Conservation (phyloP, 2,329 filamentous ascomycete genomes). For the Raffaelea ambrosiae region DNA sequence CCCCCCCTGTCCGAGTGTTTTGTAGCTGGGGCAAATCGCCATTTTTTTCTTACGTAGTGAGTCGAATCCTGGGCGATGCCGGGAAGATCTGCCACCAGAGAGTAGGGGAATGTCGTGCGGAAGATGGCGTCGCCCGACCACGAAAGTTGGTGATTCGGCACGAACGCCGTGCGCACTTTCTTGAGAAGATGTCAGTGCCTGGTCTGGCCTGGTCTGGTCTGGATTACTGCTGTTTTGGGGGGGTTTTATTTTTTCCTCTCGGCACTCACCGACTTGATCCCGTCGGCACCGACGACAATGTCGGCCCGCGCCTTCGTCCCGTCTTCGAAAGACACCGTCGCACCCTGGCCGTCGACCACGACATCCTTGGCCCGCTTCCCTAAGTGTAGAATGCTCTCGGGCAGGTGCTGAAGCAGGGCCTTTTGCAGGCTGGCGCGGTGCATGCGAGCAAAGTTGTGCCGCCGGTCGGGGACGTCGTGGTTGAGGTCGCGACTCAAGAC, state of each 20-base stretch:
- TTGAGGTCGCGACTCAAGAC: slow-evolving; percentile 3
- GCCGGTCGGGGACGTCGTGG: slow-evolving; percentile 5
- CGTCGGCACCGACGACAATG: slow-evolving; percentile 55
- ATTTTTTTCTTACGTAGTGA: slow-evolving; percentile 5
- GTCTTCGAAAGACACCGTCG: slow-evolving; percentile 44
- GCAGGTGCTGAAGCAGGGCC: slow-evolving; percentile 3
- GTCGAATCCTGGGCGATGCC: slow-evolving; percentile 3
- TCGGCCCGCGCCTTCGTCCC: slow-evolving; percentile 43
- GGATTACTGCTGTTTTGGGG: no score
- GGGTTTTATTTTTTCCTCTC: no score
- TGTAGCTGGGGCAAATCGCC: background rate
- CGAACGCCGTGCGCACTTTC: slow-evolving; percentile 5
- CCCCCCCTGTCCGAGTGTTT: no score
- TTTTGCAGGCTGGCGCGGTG: slow-evolving; percentile 6
- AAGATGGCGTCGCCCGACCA: slow-evolving; percentile 8
- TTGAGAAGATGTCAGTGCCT: no score
- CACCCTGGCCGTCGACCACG: slow-evolving; percentile 41
- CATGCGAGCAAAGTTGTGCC: slow-evolving; percentile 4
- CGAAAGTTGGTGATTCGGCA: background rate
- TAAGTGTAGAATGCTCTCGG: background rate
- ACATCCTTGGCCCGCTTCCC: slow-evolving; percentile 1
- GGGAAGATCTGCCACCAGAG: slow-evolving; percentile 6
- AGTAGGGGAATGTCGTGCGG: slow-evolving; percentile 6
- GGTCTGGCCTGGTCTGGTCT: no score
- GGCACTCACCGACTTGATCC: slow-evolving; percentile 46